These are phyloP conservation scores for Fagus crenata DNA, from an alignment of 306 rosid species.

Conservation along the genomic window DNA sequence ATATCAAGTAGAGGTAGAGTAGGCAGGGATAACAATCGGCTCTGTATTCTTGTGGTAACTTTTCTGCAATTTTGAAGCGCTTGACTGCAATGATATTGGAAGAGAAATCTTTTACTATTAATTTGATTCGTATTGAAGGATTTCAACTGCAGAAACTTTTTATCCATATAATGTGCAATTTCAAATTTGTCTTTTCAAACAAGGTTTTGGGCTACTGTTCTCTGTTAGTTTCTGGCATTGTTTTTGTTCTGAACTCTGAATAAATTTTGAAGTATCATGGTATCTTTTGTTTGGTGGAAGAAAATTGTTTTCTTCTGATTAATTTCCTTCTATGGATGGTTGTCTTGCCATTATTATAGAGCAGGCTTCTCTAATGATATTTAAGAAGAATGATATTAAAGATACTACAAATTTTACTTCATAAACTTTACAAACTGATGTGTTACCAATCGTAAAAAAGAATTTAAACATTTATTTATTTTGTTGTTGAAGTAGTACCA, in stretches of 20 bases:
- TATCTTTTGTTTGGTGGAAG: not conserved
- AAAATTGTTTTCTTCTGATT: not conserved
- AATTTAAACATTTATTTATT: too few species aligned
- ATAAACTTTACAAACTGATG: too few species aligned
- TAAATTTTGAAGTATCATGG: too few species aligned
- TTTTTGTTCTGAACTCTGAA: too few species aligned
- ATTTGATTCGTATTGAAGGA: conserved; percentile 18
- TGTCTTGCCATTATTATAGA: not conserved
- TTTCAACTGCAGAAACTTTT: conserved; percentile 11
- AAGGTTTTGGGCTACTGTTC: not conserved
- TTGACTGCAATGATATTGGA: conserved; percentile 30
- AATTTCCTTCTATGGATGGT: not conserved
- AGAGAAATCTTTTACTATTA: conserved; percentile 9
- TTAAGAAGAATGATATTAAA: too few species aligned
- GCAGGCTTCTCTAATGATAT: not conserved
- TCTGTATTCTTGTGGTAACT: conserved; percentile 17
- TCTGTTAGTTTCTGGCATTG: not conserved
- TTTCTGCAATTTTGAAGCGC: conserved; percentile 22
- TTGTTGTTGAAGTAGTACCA: too few species aligned
- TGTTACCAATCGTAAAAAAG: too few species aligned
- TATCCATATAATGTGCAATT: conserved; percentile 16
- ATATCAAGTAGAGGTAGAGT: conserved; percentile 56
- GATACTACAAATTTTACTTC: too few species aligned
- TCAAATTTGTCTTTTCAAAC: conserved; percentile 7
- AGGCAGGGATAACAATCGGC: conserved; percentile 11